Evolutionary conservation across 768 basidiomycete genomes (phyloP).

Genomic region (Rhizopogon rudus): DNA sequence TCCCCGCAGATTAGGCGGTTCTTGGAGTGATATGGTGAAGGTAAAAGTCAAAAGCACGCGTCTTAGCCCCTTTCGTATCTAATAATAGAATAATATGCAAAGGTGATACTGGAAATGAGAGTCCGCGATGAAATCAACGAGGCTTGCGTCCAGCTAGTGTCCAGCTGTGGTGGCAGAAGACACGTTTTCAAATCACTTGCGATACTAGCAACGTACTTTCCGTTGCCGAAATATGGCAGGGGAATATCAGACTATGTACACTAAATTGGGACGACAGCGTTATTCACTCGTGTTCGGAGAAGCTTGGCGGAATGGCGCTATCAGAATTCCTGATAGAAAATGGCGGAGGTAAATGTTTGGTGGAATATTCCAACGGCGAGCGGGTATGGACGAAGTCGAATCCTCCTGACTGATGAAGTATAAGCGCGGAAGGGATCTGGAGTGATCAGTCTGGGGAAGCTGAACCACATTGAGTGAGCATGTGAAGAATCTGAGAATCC

Average conservation of each 20-base stretch:
- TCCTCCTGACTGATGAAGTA: background rate
- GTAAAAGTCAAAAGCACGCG: background rate
- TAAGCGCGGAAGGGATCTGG: background rate
- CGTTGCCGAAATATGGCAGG: background rate
- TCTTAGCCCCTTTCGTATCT: background rate
- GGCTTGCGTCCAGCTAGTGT: background rate
- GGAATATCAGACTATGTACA: background rate
- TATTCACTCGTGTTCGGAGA: background rate
- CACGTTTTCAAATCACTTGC: background rate
- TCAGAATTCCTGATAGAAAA: background rate
- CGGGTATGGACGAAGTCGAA: background rate
- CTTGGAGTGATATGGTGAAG: background rate
- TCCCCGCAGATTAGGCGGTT: background rate
- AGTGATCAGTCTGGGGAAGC: background rate
- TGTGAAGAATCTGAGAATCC: background rate
- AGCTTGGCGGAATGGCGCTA: background rate
- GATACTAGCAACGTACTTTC: background rate
- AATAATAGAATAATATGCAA: background rate
- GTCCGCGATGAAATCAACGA: background rate
- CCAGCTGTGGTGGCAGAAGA: background rate
- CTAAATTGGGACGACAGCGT: background rate
- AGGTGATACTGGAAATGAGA: background rate
- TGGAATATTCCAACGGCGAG: background rate
- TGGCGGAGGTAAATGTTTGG: background rate
- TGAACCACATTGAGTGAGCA: background rate